Evolutionary conservation across 2,329 filamentous ascomycete genomes (phyloP), one percentile per base, ranked within the genome.

Genomic region (Rugonectria rugulosa): DNA sequence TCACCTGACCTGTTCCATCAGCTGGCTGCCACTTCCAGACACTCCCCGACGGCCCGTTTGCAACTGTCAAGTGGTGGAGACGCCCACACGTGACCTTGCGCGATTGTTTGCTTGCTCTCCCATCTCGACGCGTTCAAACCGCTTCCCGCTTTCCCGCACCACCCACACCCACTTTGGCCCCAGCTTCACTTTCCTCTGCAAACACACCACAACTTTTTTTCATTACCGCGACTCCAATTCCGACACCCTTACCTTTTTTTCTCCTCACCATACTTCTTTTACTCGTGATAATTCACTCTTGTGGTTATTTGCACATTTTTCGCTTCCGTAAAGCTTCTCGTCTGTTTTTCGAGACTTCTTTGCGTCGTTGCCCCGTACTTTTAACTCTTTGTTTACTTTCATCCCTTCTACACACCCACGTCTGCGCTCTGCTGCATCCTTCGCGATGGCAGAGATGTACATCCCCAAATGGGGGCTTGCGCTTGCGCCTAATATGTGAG

Each of bases 351-450:
- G 6, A 12, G 26, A 26, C 29, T 20, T 11, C 38, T 20, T 15
- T 11, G 37, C 12, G n/a, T 31, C 58, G 55, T 66, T 66, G 62
- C 64, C 57, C 63, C 51, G 55, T 38, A 31, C 29, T 27, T 48
- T 38, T 27, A 38, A 42, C 43, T 49, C 24, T 65, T 69, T 69
- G 66, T 68, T 68, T 68, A 68, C 66, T 68, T 68, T 60, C 49
- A 10, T n/a, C 26, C 23, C 36, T 8, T 4, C 12, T 10, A n/a
- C n/a, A 6, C 12, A 12, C 12, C 17, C 20, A 5, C 2, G 19
- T 40, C 36, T 17, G 46, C 36, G 14, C 34, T 46, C 26, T 37
- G 46, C 62, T 59, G 44, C 62, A 59, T 66, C 66, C 53, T 59
- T 68, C 53, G 53, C 62, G 63, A 69, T 69, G 66, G 50, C 56